Percentiles rank a stretch among this genome's conserved stretches.
Evolutionary conservation across 805 yeast species (phyloP).

Genomic region (Kurtzmaniella fragi): DNA sequence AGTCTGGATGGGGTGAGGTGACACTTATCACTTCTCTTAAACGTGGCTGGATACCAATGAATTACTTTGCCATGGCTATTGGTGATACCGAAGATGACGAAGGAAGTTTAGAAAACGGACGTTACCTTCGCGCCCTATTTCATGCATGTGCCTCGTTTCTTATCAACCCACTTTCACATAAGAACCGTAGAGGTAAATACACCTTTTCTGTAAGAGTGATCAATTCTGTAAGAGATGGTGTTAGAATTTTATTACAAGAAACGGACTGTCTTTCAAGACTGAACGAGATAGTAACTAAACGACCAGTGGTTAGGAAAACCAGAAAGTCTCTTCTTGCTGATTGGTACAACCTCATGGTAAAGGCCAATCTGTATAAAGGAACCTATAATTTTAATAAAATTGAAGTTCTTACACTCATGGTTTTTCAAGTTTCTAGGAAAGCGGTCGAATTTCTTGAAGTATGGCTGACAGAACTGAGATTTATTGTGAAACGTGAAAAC

Average conservation of each 20-base stretch:
- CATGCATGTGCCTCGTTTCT: slow-evolving; percentile 64
- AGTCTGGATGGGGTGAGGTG: slow-evolving; percentile 87
- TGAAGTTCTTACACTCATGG: slow-evolving; percentile 56
- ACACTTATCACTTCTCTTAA: slow-evolving; percentile 57
- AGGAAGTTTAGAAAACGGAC: slow-evolving; percentile 29
- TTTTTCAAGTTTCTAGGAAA: slow-evolving; percentile 62
- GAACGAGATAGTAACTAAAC: slow-evolving; percentile 59
- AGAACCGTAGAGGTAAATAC: slow-evolving; percentile 30
- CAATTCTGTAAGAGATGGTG: slow-evolving; percentile 71
- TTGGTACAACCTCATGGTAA: slow-evolving; percentile 74
- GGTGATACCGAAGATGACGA: slow-evolving; percentile 30
- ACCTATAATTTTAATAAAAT: slow-evolving; percentile 55
- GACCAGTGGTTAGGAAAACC: slow-evolving; percentile 55
- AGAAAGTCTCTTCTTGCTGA: slow-evolving; percentile 70
- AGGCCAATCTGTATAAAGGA: slow-evolving; percentile 69
- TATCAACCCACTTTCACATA: slow-evolving; percentile 55
- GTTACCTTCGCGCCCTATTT: slow-evolving; percentile 52
- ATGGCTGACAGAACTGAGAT: slow-evolving; percentile 66
- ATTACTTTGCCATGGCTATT: slow-evolving; percentile 56
- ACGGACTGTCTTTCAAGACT: slow-evolving; percentile 76
- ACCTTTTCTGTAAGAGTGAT: slow-evolving; percentile 55
- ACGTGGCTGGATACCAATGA: slow-evolving; percentile 86
- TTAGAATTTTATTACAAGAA: slow-evolving; percentile 54
- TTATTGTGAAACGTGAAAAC: slow-evolving; percentile 34
- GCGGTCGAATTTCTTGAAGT: slow-evolving; percentile 59